These are phyloP conservation scores for Hawksworthiomyces lignivorus DNA, from an alignment of 2,329 filamentous ascomycete species.

Conservation along the genomic window DNA sequence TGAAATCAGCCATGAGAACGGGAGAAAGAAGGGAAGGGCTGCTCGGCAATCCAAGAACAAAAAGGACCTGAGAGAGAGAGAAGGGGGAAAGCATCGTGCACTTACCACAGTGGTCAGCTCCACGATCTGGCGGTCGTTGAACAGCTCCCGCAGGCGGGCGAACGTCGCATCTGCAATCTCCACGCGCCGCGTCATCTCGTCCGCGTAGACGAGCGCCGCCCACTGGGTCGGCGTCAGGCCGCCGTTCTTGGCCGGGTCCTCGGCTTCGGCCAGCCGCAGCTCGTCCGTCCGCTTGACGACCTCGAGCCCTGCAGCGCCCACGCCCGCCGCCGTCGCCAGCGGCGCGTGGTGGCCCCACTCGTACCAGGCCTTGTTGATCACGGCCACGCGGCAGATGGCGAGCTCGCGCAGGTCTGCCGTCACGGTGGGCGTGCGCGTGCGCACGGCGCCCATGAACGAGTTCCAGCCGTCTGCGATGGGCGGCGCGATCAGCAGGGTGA, in stretches of 20 bases:
- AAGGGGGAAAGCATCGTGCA: too few species aligned
- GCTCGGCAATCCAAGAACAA: not conserved
- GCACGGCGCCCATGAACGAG: slow-evolving; percentile 56
- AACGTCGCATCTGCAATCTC: slow-evolving; percentile 64
- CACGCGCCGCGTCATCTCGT: slow-evolving; percentile 75
- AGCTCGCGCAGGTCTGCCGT: slow-evolving; percentile 59
- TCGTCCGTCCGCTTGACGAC: slow-evolving; percentile 29
- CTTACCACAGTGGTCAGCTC: slow-evolving; percentile 70
- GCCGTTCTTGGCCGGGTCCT: not conserved
- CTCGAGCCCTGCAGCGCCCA: slow-evolving; percentile 43
- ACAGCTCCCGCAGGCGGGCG: slow-evolving; percentile 49
- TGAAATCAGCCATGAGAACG: not conserved
- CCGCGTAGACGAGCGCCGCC: slow-evolving; percentile 64
- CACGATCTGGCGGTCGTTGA: slow-evolving; percentile 65
- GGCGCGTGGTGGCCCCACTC: slow-evolving; percentile 78
- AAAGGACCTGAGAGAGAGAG: too few species aligned
- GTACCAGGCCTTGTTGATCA: slow-evolving; percentile 74
- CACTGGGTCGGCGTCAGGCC: slow-evolving; percentile 52
- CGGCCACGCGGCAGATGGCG: slow-evolving; percentile 73
- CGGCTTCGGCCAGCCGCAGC: slow-evolving; percentile 22
- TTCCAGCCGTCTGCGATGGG: slow-evolving; percentile 72
- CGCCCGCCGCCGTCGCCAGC: slow-evolving; percentile 50
- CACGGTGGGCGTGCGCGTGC: slow-evolving; percentile 48
- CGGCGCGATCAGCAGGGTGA: slow-evolving; percentile 66
- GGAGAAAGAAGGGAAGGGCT: slow-evolving; percentile 5